Evolutionary conservation across 148 eudicot species (phyloP).

Genomic region (Rhododendron molle): DNA sequence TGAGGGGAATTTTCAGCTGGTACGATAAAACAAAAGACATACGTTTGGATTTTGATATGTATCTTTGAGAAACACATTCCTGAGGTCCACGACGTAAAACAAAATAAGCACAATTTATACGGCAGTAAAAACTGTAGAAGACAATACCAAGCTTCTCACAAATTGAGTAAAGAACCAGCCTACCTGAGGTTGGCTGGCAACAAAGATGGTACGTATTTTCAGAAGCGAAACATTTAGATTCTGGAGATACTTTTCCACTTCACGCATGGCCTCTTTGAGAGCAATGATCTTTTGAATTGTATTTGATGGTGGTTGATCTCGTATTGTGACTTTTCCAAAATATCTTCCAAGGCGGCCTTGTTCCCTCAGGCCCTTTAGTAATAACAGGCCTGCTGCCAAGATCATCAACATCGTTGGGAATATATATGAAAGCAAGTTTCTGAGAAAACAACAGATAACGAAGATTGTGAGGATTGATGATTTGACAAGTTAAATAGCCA

Average conservation of each 20-base stretch:
- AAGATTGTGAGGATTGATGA: neutral
- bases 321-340: constrained; percentile 73
- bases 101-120: neutral
- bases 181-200: constrained; percentile 94
- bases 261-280: constrained; percentile 82
- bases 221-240: constrained; percentile 65
- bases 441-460: constrained; percentile 19
- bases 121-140: neutral
- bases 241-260: constrained; percentile 77
- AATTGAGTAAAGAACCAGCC: constrained; percentile 8
- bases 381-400: constrained; percentile 59
- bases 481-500: neutral
- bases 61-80: neutral
- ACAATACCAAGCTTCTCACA: neutral
- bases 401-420: constrained; percentile 59
- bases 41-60: neutral
- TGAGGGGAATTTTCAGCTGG: neutral
- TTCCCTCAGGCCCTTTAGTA: constrained; percentile 68
- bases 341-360: constrained; percentile 93
- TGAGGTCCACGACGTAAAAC: neutral
- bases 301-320: constrained; percentile 94
- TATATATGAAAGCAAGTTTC: constrained; percentile 64
- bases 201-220: constrained; percentile 67
- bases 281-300: constrained; percentile 90
- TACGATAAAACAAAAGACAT: neutral